These are phyloP conservation scores for Mucor mucedo DNA, from an alignment of 371 early-diverging fungal genomes.

Conservation along the genomic window DNA sequence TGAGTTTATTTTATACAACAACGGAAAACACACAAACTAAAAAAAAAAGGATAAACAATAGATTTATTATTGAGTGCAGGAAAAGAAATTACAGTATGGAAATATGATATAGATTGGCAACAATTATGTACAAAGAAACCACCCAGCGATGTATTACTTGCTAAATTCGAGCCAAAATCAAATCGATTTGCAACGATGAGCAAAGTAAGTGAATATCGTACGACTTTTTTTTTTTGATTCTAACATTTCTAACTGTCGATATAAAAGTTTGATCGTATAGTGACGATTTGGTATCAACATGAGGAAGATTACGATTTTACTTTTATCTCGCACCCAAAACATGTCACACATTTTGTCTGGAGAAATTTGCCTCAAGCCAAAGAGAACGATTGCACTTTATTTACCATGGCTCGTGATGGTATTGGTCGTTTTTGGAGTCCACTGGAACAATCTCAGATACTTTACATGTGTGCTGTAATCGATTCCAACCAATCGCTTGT, in stretches of 20 bases:
- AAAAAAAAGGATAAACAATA: slow-evolving; percentile 12
- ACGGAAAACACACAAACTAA: background rate
- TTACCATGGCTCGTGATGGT: slow-evolving; percentile 76
- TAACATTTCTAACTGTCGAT: too few species aligned
- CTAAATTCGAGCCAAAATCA: slow-evolving; percentile 73
- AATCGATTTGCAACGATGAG: slow-evolving; percentile 71
- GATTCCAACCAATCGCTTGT: slow-evolving; percentile 76
- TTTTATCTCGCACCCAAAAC: slow-evolving; percentile 72
- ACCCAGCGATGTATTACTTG: slow-evolving; percentile 34
- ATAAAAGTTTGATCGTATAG: slow-evolving; percentile 64
- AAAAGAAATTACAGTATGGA: slow-evolving; percentile 37
- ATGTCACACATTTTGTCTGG: slow-evolving; percentile 76
- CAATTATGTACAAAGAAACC: slow-evolving; percentile 27
- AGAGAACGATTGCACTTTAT: slow-evolving; percentile 57
- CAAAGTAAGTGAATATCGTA: slow-evolving; percentile 44
- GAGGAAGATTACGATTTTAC: slow-evolving; percentile 59
- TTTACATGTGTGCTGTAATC: slow-evolving; percentile 72
- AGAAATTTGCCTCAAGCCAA: slow-evolving; percentile 43
- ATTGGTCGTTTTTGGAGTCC: slow-evolving; percentile 84
- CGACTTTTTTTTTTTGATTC: too few species aligned
- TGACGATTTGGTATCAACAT: slow-evolving; percentile 72
- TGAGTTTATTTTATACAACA: slow-evolving; percentile 18
- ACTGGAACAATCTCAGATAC: slow-evolving; percentile 48
- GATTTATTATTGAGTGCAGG: slow-evolving; percentile 46
- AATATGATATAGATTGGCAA: slow-evolving; percentile 24